Conservation (phyloP, 192 early-diverging fungal species). For the Blastocladiella britannica region DNA sequence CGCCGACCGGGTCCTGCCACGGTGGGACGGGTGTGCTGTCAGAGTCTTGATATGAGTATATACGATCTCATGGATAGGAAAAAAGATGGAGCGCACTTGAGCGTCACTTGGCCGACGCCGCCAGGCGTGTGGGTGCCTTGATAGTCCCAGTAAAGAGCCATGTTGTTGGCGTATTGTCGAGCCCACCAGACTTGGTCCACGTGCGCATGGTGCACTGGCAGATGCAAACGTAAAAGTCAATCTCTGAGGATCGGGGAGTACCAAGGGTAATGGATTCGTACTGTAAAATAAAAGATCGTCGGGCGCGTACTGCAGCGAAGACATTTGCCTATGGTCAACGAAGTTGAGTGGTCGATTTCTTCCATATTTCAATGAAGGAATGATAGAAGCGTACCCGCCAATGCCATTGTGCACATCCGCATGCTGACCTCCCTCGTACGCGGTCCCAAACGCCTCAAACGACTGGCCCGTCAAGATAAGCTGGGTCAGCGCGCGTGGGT, state of each 20-base stretch:
- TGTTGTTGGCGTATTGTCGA: background rate
- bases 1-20: too few species aligned
- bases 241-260: too few species aligned
- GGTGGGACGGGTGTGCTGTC: too few species aligned
- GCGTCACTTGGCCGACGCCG: background rate
- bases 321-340: too few species aligned
- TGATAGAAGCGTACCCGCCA: too few species aligned
- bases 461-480: background rate
- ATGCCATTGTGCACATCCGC: background rate
- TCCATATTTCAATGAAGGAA: too few species aligned
- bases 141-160: background rate
- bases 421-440: background rate
- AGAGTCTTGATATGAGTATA: too few species aligned
- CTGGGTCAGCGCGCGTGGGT: background rate
- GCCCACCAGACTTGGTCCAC: background rate
- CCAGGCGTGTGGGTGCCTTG: background rate
- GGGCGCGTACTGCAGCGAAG: background rate
- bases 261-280: too few species aligned
- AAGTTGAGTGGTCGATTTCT: too few species aligned
- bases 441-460: background rate
- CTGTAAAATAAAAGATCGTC: background rate
- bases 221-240: too few species aligned
- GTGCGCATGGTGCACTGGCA: background rate
- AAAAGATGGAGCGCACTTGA: too few species aligned
- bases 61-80: too few species aligned